Evolutionary conservation across 768 basidiomycete species (phyloP).

Genomic region (Panellus pusillus): DNA sequence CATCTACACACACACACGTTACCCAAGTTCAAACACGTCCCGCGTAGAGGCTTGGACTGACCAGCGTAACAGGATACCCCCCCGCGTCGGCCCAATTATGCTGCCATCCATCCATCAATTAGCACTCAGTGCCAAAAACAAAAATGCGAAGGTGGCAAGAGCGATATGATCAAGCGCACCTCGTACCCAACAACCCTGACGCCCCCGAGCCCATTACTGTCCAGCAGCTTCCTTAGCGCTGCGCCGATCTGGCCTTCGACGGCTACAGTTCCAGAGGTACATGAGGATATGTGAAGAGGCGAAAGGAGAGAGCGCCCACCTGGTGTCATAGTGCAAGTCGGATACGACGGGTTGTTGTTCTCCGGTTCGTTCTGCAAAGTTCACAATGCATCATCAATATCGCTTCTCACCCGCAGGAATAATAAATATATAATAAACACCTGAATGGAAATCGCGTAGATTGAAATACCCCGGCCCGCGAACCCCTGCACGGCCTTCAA

Average conservation of each 20-base stretch:
- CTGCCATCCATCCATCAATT: constrained; percentile 46
- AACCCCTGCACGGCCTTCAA: constrained; percentile 74
- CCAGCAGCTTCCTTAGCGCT: constrained; percentile 56
- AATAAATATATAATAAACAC: too few species aligned
- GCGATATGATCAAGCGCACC: neutral
- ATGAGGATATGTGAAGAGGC: neutral
- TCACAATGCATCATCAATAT: neutral
- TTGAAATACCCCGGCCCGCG: constrained; percentile 52
- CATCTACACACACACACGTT: constrained; percentile 37
- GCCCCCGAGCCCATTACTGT: constrained; percentile 57
- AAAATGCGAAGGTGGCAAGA: too few species aligned
- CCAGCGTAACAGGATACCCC: constrained; percentile 59
- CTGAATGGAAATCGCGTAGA: constrained; percentile 67
- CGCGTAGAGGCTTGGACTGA: neutral
- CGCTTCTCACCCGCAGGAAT: too few species aligned
- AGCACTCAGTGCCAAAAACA: too few species aligned
- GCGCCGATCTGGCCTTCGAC: constrained; percentile 62
- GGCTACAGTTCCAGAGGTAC: constrained; percentile 9
- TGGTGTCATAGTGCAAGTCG: constrained; percentile 58
- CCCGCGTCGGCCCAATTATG: constrained; percentile 76
- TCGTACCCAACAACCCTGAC: constrained; percentile 62
- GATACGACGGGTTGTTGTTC: constrained; percentile 68
- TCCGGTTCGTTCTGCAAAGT: constrained; percentile 48
- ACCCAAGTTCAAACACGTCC: too few species aligned
- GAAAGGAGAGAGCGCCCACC: neutral